These are phyloP conservation scores for Colletotrichum tofieldiae DNA, from an alignment of 2,329 filamentous ascomycete genomes.

Conservation along the genomic window DNA sequence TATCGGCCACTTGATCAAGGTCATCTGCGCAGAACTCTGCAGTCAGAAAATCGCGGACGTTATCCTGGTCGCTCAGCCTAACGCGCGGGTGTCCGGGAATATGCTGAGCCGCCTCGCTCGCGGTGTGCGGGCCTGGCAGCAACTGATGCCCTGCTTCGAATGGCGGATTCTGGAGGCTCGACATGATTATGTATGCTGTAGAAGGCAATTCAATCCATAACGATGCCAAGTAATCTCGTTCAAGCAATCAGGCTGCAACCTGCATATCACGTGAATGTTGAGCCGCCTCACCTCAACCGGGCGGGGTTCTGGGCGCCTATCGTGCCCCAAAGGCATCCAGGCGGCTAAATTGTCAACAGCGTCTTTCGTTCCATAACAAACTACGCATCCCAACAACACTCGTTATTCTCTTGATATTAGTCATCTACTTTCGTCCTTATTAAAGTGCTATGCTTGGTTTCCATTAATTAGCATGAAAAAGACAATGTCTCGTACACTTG, in stretches of 20 bases:
- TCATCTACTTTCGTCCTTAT: too few species aligned
- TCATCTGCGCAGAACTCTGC: not conserved
- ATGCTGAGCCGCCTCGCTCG: not conserved
- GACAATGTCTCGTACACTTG: not conserved
- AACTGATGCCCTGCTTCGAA: not conserved
- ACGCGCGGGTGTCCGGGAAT: not conserved
- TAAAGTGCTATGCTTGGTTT: too few species aligned
- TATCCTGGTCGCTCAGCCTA: not conserved
- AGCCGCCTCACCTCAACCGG: not conserved
- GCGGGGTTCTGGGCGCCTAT: not conserved
- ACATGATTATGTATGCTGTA: not conserved
- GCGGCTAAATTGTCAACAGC: not conserved
- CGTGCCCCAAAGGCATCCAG: not conserved
- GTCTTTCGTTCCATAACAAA: not conserved
- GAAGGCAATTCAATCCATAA: too few species aligned
- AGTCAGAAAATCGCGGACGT: not conserved
- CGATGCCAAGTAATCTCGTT: not conserved
- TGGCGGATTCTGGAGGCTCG: not conserved
- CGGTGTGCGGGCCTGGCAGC: not conserved
- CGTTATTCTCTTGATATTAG: too few species aligned
- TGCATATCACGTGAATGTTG: not conserved
- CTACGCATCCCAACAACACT: not conserved
- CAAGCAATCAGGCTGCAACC: not conserved
- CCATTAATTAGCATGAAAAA: too few species aligned
- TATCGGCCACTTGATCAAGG: not conserved